These are phyloP conservation scores for Paramecium caudatum DNA, from an alignment of 73 alveolate species.

Conservation along the genomic window DNA sequence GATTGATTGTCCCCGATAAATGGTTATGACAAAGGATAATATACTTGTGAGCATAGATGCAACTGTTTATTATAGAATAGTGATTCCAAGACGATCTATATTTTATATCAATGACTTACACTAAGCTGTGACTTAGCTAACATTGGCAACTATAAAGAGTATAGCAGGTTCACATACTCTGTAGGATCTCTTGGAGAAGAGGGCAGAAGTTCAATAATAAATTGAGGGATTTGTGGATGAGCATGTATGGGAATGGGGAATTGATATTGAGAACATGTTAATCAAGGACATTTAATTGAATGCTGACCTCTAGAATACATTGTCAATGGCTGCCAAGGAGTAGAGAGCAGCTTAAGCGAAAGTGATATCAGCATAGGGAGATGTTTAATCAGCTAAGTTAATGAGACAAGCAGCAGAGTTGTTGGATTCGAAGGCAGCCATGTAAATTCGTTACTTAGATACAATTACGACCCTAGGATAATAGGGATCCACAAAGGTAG, in stretches of 20 bases:
- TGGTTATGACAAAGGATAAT: constrained; percentile 70
- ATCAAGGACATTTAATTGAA: constrained; percentile 70
- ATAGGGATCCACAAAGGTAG: constrained; percentile 72
- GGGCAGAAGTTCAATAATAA: constrained; percentile 69
- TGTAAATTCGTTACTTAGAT: constrained; percentile 72
- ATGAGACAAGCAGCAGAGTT: constrained; percentile 74
- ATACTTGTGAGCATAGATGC: constrained; percentile 74
- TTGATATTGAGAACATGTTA: constrained; percentile 72
- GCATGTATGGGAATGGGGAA: constrained; percentile 78
- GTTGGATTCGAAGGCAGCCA: constrained; percentile 77
- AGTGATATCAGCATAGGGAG: constrained; percentile 74
- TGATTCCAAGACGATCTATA: constrained; percentile 64
- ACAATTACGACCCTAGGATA: constrained; percentile 56
- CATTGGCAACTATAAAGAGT: constrained; percentile 71
- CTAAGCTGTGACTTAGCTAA: constrained; percentile 50
- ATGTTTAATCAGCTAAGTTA: constrained; percentile 74
- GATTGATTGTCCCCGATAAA: constrained; percentile 57
- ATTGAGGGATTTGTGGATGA: constrained; percentile 74
- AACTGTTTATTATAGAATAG: constrained; percentile 74
- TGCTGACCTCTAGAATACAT: constrained; percentile 63
- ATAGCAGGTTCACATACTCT: constrained; percentile 71
- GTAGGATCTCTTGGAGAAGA: constrained; percentile 66
- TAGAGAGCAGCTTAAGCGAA: constrained; percentile 73
- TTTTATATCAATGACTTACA: constrained; percentile 41
- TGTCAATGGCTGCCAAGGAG: constrained; percentile 74